Conservation (phyloP, 1,284 basidiomycete genomes). For the Cryptococcus jaspeensis region DNA sequence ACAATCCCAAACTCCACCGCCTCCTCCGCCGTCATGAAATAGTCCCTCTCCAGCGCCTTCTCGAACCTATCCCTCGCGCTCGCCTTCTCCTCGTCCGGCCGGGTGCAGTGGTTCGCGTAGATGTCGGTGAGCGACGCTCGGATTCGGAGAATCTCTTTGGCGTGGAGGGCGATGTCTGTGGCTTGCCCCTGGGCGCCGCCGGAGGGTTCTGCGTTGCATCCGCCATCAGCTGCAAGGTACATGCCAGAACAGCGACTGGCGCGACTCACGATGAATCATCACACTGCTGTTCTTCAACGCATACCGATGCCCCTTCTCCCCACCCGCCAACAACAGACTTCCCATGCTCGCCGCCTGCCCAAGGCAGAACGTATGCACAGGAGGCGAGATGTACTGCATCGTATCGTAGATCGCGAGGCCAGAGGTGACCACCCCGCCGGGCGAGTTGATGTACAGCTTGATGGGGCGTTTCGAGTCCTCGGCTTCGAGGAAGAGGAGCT, state of each 20-base stretch:
- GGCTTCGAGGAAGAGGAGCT: constrained; percentile 88
- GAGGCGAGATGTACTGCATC: constrained; percentile 79
- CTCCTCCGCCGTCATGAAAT: constrained; percentile 89
- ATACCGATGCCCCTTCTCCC: constrained; percentile 80
- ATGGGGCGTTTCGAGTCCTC: constrained; percentile 89
- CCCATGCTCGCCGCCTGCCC: constrained; percentile 94
- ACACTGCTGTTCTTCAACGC: constrained; percentile 87
- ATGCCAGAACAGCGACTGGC: not conserved
- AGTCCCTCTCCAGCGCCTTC: constrained; percentile 83
- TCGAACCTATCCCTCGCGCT: constrained; percentile 74
- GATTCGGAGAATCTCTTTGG: constrained; percentile 86
- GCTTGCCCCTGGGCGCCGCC: constrained; percentile 91
- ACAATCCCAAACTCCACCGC: constrained; percentile 86
- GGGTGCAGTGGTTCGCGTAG: constrained; percentile 65
- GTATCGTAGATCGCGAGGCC: constrained; percentile 95
- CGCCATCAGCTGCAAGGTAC: not conserved
- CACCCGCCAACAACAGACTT: constrained; percentile 79
- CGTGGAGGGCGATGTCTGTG: constrained; percentile 89
- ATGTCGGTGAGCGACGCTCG: constrained; percentile 76
- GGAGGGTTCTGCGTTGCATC: constrained; percentile 68
- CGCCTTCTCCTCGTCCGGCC: constrained; percentile 63
- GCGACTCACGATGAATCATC: constrained; percentile 90
- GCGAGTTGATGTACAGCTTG: constrained; percentile 90
- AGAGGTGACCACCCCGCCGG: constrained; percentile 88
- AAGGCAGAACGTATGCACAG: constrained; percentile 91